A percentile compares a stretch with the other conserved stretches of the same genome.
Evolutionary conservation across 1,284 basidiomycete genomes (phyloP).

Genomic region (Rhodotorula sp.): DNA sequence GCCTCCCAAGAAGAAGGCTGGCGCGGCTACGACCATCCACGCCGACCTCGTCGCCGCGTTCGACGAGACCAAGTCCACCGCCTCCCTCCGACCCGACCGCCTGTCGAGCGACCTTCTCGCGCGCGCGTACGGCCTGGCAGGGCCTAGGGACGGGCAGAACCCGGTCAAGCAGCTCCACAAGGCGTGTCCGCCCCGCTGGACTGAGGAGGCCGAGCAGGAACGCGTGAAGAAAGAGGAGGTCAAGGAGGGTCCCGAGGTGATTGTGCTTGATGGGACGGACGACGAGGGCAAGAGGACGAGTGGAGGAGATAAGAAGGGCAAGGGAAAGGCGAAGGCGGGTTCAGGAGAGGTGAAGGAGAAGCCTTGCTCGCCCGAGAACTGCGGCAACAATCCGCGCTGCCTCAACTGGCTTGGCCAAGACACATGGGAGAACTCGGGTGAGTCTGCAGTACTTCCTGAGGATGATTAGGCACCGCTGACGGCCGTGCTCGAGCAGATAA

Average conservation of each 20-base stretch:
- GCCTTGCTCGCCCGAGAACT: constrained; percentile 63
- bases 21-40: constrained; percentile 3
- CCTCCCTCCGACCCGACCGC: neutral
- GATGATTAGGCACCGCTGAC: neutral
- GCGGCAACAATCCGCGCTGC: constrained; percentile 73
- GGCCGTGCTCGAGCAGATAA: constrained; percentile 50
- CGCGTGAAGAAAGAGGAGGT: neutral
- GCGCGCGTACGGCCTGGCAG: constrained; percentile 27
- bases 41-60: constrained; percentile 12
- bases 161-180: neutral
- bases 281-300: constrained; percentile 6
- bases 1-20: constrained; percentile 23
- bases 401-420: constrained; percentile 80
- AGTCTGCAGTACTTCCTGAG: neutral
- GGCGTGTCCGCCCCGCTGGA: constrained; percentile 12
- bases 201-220: neutral
- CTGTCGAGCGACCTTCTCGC: constrained; percentile 12
- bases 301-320: constrained; percentile 5
- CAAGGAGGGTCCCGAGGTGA: constrained; percentile 6
- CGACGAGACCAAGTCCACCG: neutral
- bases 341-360: constrained; percentile 7
- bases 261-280: neutral
- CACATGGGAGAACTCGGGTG: constrained; percentile 65
- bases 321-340: constrained; percentile 12
- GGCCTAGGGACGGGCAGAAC: neutral